phyloP scores from a whole-genome alignment of 768 basidiomycete species.

The Kwoniella sp. region DNA sequence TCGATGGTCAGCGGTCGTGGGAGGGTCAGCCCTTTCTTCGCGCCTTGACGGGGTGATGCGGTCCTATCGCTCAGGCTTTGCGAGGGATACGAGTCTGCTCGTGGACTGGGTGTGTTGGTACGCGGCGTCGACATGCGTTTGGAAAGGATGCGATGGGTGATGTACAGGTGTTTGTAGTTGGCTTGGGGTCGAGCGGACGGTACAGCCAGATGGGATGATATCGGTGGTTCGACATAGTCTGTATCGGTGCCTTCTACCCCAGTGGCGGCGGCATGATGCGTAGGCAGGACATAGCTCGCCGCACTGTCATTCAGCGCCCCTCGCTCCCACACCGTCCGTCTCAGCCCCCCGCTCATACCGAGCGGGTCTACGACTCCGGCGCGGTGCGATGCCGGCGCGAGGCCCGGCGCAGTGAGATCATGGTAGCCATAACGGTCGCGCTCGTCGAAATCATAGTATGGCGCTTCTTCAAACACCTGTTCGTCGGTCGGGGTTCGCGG shows the following conservation, averaged over 20 bases:
- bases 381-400: background rate
- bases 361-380: constrained; percentile 20
- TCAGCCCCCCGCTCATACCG: constrained; percentile 22
- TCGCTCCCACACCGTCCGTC: constrained; percentile 35
- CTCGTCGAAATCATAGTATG: constrained; percentile 6
- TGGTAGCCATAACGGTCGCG: constrained; percentile 2
- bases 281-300: constrained; percentile 8
- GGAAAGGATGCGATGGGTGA: constrained; percentile 28
- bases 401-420: too few relatives aligned
- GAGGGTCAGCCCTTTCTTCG: too few relatives aligned
- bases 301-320: background rate
- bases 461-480: constrained; percentile 11
- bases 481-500: constrained; percentile 12
- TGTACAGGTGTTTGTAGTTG: constrained; percentile 46
- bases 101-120: too few relatives aligned
- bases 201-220: constrained; percentile 30
- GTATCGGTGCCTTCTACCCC: background rate
- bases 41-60: too few relatives aligned
- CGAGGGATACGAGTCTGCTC: too few relatives aligned
- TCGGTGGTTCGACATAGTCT: constrained; percentile 7
- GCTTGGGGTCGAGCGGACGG: constrained; percentile 31
- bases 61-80: too few relatives aligned
- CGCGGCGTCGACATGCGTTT: constrained; percentile 16
- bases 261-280: background rate
- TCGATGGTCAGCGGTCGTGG: constrained; percentile 32